Evolutionary conservation across 345 rosid genomes (phyloP).

Genomic region (Mallotus nudiflorus): DNA sequence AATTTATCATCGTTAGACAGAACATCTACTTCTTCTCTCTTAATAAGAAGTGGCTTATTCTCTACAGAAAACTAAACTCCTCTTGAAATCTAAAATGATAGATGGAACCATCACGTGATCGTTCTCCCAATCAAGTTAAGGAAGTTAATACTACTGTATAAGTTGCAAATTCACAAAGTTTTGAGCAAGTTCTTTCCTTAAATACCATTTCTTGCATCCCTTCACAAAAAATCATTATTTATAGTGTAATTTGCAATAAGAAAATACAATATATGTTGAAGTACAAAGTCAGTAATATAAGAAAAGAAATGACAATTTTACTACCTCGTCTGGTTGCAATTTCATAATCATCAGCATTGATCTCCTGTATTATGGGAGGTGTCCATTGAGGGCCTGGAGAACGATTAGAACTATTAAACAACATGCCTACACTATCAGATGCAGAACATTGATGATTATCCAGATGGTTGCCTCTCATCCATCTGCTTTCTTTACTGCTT

Average conservation of each 20-base stretch:
- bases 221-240: neutral
- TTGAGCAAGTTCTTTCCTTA: neutral
- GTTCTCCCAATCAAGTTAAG: too few species aligned
- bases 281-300: too few species aligned
- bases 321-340: slow-evolving; percentile 48
- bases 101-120: neutral
- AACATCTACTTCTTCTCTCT: neutral
- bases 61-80: neutral
- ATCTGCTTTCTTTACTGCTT: slow-evolving; percentile 51
- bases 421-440: slow-evolving; percentile 39
- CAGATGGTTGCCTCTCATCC: slow-evolving; percentile 37
- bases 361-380: slow-evolving; percentile 55
- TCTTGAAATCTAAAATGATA: neutral
- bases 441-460: slow-evolving; percentile 33
- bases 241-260: neutral
- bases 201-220: neutral
- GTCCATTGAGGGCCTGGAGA: slow-evolving; percentile 58
- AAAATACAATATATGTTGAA: neutral
- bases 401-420: slow-evolving; percentile 43
- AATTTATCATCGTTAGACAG: neutral
- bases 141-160: too few species aligned
- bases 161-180: neutral
- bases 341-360: slow-evolving; percentile 43
- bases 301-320: neutral
- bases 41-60: too few species aligned